Evolutionary conservation across 768 basidiomycete genomes (phyloP).

Genomic region (Naganishia friedmannii): DNA sequence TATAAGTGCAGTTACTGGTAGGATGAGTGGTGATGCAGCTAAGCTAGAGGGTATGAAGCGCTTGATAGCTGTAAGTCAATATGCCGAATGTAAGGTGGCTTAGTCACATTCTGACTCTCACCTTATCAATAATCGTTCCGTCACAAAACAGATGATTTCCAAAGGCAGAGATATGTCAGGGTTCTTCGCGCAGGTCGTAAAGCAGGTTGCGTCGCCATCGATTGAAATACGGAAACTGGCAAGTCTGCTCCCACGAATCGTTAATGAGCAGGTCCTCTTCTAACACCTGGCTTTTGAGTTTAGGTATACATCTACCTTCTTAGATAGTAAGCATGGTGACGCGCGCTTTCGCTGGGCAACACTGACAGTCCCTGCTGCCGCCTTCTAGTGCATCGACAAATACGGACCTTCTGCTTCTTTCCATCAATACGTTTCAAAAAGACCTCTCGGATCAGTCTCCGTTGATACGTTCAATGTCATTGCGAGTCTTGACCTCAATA

Average conservation of each 20-base stretch:
- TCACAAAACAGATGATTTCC: constrained; percentile 76
- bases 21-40: constrained; percentile 68
- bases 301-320: constrained; percentile 90
- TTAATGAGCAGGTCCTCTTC: neutral
- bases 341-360: neutral
- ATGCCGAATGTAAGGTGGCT: neutral
- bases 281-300: neutral
- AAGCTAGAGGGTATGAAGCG: constrained; percentile 93
- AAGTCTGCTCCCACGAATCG: neutral
- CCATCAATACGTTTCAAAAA: constrained; percentile 98
- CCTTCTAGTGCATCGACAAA: constrained; percentile 67
- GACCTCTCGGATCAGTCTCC: constrained; percentile 89
- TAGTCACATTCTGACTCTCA: constrained; percentile 22
- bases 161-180: constrained; percentile 86
- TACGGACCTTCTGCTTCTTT: constrained; percentile 88
- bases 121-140: neutral
- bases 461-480: constrained; percentile 91
- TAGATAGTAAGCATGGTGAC: constrained; percentile 59
- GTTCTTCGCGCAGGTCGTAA: constrained; percentile 95
- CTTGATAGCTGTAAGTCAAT: constrained; percentile 76
- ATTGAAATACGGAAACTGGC: constrained; percentile 90
- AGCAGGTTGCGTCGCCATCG: constrained; percentile 88
- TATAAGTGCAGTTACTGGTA: neutral
- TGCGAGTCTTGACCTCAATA: constrained; percentile 88
- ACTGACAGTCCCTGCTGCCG: neutral